These are phyloP conservation scores for Cercospora beticola DNA, from an alignment of 2,329 filamentous ascomycete genomes.

Conservation along the genomic window DNA sequence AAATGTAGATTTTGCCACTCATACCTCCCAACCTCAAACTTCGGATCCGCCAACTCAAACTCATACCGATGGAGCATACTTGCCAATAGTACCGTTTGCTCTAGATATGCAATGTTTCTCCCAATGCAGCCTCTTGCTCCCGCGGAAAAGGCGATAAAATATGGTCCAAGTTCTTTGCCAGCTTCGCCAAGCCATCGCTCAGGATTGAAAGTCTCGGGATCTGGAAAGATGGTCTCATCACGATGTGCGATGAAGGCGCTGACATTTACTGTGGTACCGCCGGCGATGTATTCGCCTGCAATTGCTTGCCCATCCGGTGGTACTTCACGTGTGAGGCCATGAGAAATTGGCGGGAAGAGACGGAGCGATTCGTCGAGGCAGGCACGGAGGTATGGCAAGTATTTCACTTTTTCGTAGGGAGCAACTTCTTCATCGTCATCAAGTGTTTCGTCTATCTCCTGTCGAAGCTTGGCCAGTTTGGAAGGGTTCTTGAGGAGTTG, in stretches of 20 bases:
- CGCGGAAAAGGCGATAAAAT: constrained; percentile 37
- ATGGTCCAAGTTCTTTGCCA: constrained; percentile 20
- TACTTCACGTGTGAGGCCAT: constrained; percentile 21
- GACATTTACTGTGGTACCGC: constrained; percentile 23
- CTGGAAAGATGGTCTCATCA: constrained; percentile 38
- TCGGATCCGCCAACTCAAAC: constrained; percentile 40
- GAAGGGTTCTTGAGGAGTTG: constrained; percentile 34
- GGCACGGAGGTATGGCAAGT: constrained; percentile 28
- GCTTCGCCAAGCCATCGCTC: constrained; percentile 28
- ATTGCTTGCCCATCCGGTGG: constrained; percentile 24
- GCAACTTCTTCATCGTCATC: constrained; percentile 50
- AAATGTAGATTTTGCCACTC: constrained; percentile 43
- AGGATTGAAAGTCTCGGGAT: constrained; percentile 21
- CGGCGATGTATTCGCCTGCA: constrained; percentile 18
- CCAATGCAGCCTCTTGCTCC: constrained; percentile 41
- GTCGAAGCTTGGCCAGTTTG: constrained; percentile 39
- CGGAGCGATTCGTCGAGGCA: constrained; percentile 24
- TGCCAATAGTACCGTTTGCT: constrained; percentile 31
- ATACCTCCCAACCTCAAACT: constrained; percentile 38
- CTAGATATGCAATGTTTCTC: constrained; percentile 33
- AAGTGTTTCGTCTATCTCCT: constrained; percentile 35
- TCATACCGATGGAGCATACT: constrained; percentile 42
- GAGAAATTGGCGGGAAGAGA: constrained; percentile 22
- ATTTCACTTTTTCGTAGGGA: constrained; percentile 26
- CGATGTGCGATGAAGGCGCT: constrained; percentile 23